phyloP scores from a whole-genome alignment of 768 basidiomycete species.

The Lactifluus rugatus region DNA sequence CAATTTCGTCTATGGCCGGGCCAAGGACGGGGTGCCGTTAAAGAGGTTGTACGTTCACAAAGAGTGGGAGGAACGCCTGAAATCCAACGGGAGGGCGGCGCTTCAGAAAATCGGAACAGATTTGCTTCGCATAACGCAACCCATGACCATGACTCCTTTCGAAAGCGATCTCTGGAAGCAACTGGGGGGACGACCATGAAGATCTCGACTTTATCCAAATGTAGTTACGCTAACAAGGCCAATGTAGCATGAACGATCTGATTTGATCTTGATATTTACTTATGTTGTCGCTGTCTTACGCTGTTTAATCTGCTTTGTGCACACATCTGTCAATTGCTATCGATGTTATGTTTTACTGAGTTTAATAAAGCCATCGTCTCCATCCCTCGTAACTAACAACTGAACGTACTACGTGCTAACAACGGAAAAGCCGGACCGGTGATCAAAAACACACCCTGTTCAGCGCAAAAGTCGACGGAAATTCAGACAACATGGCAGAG shows the following conservation, averaged over 20 bases:
- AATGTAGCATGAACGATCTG: not conserved
- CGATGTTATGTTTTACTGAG: not conserved
- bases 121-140: not conserved
- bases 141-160: slow-evolving; percentile 2
- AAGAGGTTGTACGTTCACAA: slow-evolving; percentile 9
- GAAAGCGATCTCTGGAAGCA: not conserved
- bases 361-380: not conserved
- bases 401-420: no score
- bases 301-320: not conserved
- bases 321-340: not conserved
- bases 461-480: no score
- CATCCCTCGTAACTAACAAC: no score
- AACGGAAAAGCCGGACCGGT: not conserved
- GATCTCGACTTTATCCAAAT: not conserved
- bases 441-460: not conserved
- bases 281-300: not conserved
- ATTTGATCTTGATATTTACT: not conserved
- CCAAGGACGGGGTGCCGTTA: not conserved
- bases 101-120: not conserved
- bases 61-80: slow-evolving; percentile 1
- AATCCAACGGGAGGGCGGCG: not conserved
- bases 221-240: not conserved
- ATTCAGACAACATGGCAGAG: not conserved
- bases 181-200: slow-evolving; percentile 2
- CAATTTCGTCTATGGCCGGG: not conserved